Evolutionary conservation across 2,329 filamentous ascomycete genomes (phyloP), one percentile per base, ranked within the genome.

Genomic region (Colletotrichum truncatum): DNA sequence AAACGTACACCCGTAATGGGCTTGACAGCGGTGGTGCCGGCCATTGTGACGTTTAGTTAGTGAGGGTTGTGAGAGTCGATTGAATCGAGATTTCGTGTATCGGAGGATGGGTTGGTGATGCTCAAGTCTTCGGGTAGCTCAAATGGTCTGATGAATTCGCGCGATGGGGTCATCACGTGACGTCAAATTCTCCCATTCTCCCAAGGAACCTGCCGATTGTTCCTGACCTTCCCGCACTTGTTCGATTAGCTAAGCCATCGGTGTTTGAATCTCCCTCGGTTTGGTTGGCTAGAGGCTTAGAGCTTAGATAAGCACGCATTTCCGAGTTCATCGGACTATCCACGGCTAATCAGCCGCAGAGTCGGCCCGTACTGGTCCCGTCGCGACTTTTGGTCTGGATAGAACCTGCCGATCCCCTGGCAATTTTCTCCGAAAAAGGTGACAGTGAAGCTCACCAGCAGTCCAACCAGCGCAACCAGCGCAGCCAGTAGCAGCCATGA

Each of bases 1-100:
- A 69, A 65, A 86, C 86, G 69, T 87, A 89, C 86, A 74, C 86
- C 86, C 70, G 84, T 87, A 71, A 89, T 86, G 66, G 85, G 86
- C 73, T 81, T 80, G 77, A 87, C 74, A 66, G 67, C 61, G 52
- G 66, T 66, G 38, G 67, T 51, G 61, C 65, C 65, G 72, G 85
- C 83, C 84, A 87, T 87, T 78, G 70, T 81, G 76, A 77, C 64
- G 26, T 14, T 26, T 25, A 56, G 43, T 68, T 38, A 32, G 39
- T 55, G 36, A 41, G 34, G 38, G 59, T 56, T 49, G 59, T 60
- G 48, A 10, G 39, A 21, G 30, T 65, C 61, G 52, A 58, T 57
- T 57, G 60, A 39, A 53, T 32, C 52, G 52, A 54, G n/a, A 58
- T 16, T 64, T 58, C 46, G 45, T 53, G 53, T 45, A 36, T 32